phyloP scores from a whole-genome alignment of 176 grass and related monocot genomes.

The Phyllostachys edulis region DNA sequence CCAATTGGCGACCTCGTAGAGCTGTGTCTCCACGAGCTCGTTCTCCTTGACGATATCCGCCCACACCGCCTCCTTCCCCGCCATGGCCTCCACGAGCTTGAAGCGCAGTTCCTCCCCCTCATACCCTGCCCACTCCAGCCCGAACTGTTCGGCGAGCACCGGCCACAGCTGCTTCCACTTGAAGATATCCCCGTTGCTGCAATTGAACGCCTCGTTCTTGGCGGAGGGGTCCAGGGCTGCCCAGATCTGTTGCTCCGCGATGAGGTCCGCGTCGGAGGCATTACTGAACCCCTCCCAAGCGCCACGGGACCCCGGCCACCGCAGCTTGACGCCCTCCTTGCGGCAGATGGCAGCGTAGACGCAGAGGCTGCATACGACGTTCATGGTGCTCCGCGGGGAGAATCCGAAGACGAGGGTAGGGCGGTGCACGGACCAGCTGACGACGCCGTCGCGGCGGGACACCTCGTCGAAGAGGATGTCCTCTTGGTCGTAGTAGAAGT shows the following conservation, averaged over 20 bases:
- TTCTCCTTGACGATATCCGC: constrained; percentile 58
- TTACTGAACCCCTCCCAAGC: constrained; percentile 65
- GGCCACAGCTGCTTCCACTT: constrained; percentile 85
- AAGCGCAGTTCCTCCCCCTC: constrained; percentile 53
- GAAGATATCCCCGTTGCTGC: constrained; percentile 74
- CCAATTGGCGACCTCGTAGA: constrained; percentile 66
- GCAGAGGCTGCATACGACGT: constrained; percentile 62
- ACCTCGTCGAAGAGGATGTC: constrained; percentile 49
- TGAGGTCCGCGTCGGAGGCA: constrained; percentile 68
- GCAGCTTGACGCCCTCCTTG: constrained; percentile 46
- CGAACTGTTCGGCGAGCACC: constrained; percentile 61
- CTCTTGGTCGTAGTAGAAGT: constrained; percentile 37
- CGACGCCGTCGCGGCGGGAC: constrained; percentile 19
- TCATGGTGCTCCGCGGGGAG: constrained; percentile 63
- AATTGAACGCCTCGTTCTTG: constrained; percentile 72
- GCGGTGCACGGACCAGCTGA: constrained; percentile 65
- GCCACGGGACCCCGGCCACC: constrained; percentile 46
- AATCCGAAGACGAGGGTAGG: constrained; percentile 61
- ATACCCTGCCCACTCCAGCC: constrained; percentile 55
- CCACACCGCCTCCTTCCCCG: constrained; percentile 57
- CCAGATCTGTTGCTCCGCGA: constrained; percentile 86
- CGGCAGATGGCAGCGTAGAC: constrained; percentile 72
- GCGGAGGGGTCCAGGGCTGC: constrained; percentile 55
- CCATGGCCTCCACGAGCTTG: constrained; percentile 53
- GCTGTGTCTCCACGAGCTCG: constrained; percentile 35